phyloP scores from a whole-genome alignment of 169 alveolate genomes.

The Babesia ovata region DNA sequence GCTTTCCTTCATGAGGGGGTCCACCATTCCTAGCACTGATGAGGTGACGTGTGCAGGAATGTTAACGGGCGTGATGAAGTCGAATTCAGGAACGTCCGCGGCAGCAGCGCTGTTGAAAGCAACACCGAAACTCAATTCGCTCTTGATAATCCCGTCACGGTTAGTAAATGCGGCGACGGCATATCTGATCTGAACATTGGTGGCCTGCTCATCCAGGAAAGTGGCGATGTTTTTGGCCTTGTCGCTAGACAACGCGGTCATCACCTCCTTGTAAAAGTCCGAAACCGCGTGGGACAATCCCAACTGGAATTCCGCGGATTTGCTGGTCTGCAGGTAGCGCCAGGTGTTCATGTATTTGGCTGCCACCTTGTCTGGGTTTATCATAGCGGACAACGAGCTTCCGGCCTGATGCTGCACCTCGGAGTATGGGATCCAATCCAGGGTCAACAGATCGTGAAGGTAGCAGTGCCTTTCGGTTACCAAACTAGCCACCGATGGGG shows the following conservation, averaged over 20 bases:
- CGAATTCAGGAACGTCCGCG: conserved; percentile 10
- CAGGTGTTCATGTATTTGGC: not conserved
- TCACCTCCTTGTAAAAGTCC: not conserved
- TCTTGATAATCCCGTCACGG: not conserved
- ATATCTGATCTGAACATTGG: not conserved
- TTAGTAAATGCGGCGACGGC: not conserved
- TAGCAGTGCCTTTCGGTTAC: conserved; percentile 29
- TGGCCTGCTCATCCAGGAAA: conserved; percentile 2
- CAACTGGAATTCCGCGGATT: conserved; percentile 34
- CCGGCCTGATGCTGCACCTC: conserved; percentile 17
- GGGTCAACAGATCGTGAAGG: conserved; percentile 25
- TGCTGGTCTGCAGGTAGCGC: conserved; percentile 40
- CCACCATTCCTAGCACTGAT: conserved; percentile 8
- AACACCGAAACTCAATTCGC: conserved; percentile 13
- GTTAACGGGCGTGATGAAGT: conserved; percentile 1
- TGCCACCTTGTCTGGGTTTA: not conserved
- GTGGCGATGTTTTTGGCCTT: not conserved
- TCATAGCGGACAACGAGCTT: not conserved
- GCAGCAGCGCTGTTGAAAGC: not conserved
- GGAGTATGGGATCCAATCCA: conserved; percentile 46
- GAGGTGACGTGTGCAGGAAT: not conserved
- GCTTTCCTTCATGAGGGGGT: conserved; percentile 3
- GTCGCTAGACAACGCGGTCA: not conserved
- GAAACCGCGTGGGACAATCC: not conserved
- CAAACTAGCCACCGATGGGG: not conserved